Base-by-base conservation (phyloP, 768 basidiomycete genomes). In the Mrakia gelida region DNA sequence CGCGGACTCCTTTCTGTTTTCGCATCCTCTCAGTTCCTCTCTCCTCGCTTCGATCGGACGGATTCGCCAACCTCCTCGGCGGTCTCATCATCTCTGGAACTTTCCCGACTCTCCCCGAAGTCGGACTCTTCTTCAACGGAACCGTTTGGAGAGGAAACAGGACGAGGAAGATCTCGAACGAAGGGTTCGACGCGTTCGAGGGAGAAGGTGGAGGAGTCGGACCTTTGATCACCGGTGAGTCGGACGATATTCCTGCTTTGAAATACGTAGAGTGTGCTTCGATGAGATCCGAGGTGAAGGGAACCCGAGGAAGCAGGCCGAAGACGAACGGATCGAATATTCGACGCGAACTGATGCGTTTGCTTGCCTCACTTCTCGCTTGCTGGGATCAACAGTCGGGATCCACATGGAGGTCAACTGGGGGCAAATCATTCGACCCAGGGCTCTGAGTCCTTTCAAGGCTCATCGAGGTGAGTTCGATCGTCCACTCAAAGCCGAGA, bases 321-420 rank as follows among this genome's bases (percentile, higher is more conserved):
- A 59, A 59, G 59, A 15, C 7, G 23, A n/a, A 2, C 7, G 26
- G 26, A 32, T 9, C 45, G 9, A 11, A 10, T 11, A 21, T 52
- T 16, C 49, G 67, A 68, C 59, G 0, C 1, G 21, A 28, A 45
- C 38, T 72, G 15, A 43, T 30, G 16, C 70, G 8, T 28, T 45
- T 18, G 6, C 45, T 49, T 9, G 5, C 6, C 41, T 54, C 21
- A 1, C 13, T 23, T 15, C 13, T 75, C 34, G 16, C 93, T 94
- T 0, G 92, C 93, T 30, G 91, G 2, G 49, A 18, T 13, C 4
- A 2, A 52, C 93, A 81, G 95, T 96, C 73, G 93, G 94, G 13
- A 96, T 95, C 80, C 92, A 95, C 80, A 93, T 96, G 74, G 86
- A 89, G 15, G 92, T 97, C 21, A 92, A 94, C 80, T 96, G 95